Conservation (phyloP, 768 basidiomycete genomes). For the Leucocoprinus birnbaumii region DNA sequence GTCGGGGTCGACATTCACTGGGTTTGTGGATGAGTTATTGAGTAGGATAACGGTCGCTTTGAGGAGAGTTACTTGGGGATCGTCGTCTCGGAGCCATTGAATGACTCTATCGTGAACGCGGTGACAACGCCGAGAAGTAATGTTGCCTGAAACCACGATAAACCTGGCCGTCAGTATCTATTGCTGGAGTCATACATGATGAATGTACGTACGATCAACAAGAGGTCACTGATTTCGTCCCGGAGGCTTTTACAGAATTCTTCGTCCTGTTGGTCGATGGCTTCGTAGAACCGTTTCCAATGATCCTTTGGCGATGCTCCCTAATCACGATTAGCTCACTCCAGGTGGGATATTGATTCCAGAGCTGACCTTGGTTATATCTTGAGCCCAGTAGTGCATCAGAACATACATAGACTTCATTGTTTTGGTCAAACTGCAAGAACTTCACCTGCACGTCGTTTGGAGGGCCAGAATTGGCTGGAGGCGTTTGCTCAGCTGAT, state of each 20-base stretch:
- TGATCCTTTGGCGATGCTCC: slow-evolving; percentile 1
- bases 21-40: not conserved
- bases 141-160: not conserved
- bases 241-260: not conserved
- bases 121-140: slow-evolving; percentile 9
- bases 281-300: slow-evolving; percentile 3
- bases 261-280: slow-evolving; percentile 1
- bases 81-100: not conserved
- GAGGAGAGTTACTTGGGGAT: slow-evolving; percentile 7
- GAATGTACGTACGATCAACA: slow-evolving; percentile 4
- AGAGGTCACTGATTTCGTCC: slow-evolving; percentile 2
- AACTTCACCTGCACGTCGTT: too few species aligned
- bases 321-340: too few species aligned
- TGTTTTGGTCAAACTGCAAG: too few species aligned
- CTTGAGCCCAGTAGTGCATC: too few species aligned
- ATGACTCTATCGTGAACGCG: slow-evolving; percentile 7
- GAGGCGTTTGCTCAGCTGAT: too few species aligned
- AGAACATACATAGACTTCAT: too few species aligned
- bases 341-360: too few species aligned
- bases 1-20: not conserved
- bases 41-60: not conserved
- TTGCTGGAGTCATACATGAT: not conserved
- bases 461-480: too few species aligned
- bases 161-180: not conserved
- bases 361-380: too few species aligned